Conservation (phyloP, 2,329 filamentous ascomycete species). For the Dothistroma septosporum region DNA sequence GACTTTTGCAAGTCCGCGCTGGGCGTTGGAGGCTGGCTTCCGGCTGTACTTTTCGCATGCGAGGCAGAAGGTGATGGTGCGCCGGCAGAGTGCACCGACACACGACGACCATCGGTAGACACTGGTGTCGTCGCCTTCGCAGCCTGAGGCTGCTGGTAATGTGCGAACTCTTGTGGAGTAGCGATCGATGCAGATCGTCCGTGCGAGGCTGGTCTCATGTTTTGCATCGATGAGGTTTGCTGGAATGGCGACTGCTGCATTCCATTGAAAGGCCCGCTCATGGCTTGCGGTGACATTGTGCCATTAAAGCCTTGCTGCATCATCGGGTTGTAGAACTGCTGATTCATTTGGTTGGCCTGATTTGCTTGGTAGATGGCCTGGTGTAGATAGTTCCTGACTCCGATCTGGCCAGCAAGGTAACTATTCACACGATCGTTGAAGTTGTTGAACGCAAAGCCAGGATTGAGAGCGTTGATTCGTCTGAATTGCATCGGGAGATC, state of each 20-base stretch:
- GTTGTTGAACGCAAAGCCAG: constrained; percentile 33
- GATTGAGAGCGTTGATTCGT: constrained; percentile 58
- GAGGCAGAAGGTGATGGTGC: constrained; percentile 12
- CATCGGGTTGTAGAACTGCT: constrained; percentile 39
- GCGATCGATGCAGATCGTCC: constrained; percentile 46
- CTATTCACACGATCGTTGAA: constrained; percentile 59
- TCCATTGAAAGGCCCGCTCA: constrained; percentile 14
- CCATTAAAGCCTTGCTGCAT: constrained; percentile 27
- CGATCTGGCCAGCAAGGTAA: constrained; percentile 56
- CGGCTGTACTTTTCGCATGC: constrained; percentile 11
- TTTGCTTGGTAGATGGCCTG: constrained; percentile 43
- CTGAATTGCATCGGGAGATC: constrained; percentile 66
- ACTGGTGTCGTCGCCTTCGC: constrained; percentile 15
- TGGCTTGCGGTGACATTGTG: constrained; percentile 29
- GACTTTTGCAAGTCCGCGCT: constrained; percentile 1
- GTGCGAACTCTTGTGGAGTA: constrained; percentile 35
- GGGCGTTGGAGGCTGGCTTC: constrained; percentile 17
- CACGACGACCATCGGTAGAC: constrained; percentile 10
- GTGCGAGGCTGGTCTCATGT: constrained; percentile 35
- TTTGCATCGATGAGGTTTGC: constrained; percentile 32
- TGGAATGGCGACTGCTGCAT: constrained; percentile 39
- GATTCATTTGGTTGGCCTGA: constrained; percentile 36
- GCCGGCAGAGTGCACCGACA: constrained; percentile 8
- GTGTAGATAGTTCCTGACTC: constrained; percentile 50
- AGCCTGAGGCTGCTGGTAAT: constrained; percentile 28